Evolutionary conservation across 352 stramenopile species (phyloP).

Genomic region (Aphanomyces invadans): DNA sequence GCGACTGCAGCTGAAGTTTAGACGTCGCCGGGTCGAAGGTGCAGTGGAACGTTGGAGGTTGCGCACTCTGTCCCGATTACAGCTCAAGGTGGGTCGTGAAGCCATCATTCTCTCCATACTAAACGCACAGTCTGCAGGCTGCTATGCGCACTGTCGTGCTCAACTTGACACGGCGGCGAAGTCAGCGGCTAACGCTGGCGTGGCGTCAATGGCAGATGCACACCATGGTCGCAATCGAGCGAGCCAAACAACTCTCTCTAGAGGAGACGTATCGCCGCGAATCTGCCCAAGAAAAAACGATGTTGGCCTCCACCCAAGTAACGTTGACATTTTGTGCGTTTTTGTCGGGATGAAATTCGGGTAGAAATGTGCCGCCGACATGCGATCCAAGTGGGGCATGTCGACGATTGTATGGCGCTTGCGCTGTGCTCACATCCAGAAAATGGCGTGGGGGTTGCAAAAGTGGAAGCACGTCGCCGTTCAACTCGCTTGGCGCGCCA

Average conservation of each 20-base stretch:
- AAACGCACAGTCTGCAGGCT: no score
- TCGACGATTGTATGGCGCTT: not conserved
- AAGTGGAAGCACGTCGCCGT: not conserved
- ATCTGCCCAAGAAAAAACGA: not conserved
- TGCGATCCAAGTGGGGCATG: constrained; percentile 6
- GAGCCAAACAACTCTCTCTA: not conserved
- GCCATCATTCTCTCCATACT: not conserved
- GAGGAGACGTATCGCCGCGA: not conserved
- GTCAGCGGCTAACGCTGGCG: not conserved
- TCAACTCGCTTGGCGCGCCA: not conserved
- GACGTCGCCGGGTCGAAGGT: not conserved
- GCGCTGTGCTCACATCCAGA: not conserved
- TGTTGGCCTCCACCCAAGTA: not conserved
- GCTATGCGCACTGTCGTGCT: not conserved
- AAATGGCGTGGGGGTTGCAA: not conserved
- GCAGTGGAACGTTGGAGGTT: not conserved
- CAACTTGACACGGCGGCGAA: not conserved
- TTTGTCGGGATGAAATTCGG: not conserved
- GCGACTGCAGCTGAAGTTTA: not conserved
- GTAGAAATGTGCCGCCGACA: not conserved
- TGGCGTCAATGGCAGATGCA: constrained; percentile 1
- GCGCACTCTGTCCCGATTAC: not conserved
- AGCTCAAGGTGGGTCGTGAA: not conserved
- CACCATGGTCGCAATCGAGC: no score
- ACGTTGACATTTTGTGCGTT: not conserved